Conservation (phyloP, 1,284 basidiomycete species). For the Volvariella volvacea region DNA sequence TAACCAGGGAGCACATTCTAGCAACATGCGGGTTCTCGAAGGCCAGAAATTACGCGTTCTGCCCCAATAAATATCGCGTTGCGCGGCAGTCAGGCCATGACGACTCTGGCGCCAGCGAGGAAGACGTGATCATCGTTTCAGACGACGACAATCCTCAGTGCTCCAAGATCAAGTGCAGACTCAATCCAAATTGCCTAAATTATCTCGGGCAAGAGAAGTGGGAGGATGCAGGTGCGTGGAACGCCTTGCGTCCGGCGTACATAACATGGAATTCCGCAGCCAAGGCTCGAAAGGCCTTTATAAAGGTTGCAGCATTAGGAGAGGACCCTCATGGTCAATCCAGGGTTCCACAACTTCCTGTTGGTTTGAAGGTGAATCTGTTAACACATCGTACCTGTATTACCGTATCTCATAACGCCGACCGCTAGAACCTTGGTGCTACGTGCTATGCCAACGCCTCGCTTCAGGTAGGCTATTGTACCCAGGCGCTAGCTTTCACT, state of each 20-base stretch:
- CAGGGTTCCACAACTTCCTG: conserved; percentile 54
- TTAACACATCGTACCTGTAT: background rate
- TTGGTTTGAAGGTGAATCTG: conserved; percentile 66
- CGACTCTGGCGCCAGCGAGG: conserved; percentile 33
- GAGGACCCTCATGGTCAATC: conserved; percentile 43
- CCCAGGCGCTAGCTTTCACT: conserved; percentile 4
- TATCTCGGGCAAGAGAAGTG: conserved; percentile 76
- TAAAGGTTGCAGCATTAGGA: conserved; percentile 47
- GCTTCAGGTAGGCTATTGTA: conserved; percentile 66
- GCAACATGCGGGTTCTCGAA: conserved; percentile 61
- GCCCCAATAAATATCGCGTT: conserved; percentile 45
- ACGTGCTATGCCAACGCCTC: conserved; percentile 93
- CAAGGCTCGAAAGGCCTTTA: conserved; percentile 32
- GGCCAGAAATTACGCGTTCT: conserved; percentile 40
- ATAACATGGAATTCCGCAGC: conserved; percentile 1
- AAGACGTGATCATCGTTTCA: conserved; percentile 62
- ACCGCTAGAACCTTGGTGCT: conserved; percentile 77
- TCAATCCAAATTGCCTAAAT: conserved; percentile 79
- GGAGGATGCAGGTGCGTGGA: conserved; percentile 53
- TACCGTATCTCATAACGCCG: conserved; percentile 2
- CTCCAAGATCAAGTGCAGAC: conserved; percentile 56
- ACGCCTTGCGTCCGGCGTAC: background rate
- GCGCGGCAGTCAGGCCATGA: conserved; percentile 1
- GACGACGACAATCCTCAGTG: conserved; percentile 59
- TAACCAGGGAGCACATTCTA: conserved; percentile 58